Evolutionary conservation across 192 early-diverging fungal species (phyloP).

Genomic region (Coemansia brasiliensis): DNA sequence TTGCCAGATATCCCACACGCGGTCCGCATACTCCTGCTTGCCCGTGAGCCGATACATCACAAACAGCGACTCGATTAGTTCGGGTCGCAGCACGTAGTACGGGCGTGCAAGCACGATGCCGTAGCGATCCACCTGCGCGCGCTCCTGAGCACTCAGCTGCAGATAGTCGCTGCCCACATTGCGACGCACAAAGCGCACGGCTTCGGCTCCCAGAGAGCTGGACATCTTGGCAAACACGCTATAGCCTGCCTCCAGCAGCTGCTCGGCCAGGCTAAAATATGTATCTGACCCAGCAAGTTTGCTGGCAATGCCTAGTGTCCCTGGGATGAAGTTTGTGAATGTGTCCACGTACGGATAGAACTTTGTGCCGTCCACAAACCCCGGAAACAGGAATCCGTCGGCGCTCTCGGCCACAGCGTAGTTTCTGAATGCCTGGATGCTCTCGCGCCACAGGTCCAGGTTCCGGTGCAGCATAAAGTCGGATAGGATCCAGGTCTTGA

Average conservation of each 20-base stretch:
- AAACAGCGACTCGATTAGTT: slow-evolving; percentile 73
- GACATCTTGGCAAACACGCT: slow-evolving; percentile 43
- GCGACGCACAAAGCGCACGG: slow-evolving; percentile 46
- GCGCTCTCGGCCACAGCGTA: slow-evolving; percentile 37
- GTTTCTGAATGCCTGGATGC: slow-evolving; percentile 39
- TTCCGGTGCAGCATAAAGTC: slow-evolving; percentile 55
- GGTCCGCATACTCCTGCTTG: slow-evolving; percentile 63
- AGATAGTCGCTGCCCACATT: slow-evolving; percentile 41
- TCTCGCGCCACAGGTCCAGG: slow-evolving; percentile 50
- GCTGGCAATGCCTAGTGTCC: slow-evolving; percentile 43
- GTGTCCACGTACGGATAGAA: slow-evolving; percentile 47
- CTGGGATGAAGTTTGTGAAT: slow-evolving; percentile 52
- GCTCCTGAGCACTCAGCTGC: neutral
- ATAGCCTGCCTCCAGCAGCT: slow-evolving; percentile 42
- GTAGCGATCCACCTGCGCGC: slow-evolving; percentile 23
- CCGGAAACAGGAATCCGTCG: slow-evolving; percentile 29
- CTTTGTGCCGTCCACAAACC: slow-evolving; percentile 46
- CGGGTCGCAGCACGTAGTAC: slow-evolving; percentile 74
- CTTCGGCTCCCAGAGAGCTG: slow-evolving; percentile 41
- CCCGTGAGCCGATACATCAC: slow-evolving; percentile 74
- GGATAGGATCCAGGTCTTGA: slow-evolving; percentile 84
- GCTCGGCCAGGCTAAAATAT: slow-evolving; percentile 42
- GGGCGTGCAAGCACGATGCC: slow-evolving; percentile 35
- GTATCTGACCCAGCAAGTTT: slow-evolving; percentile 42
- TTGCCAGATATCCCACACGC: slow-evolving; percentile 70